A percentile compares a stretch with the other conserved stretches of the same genome.
phyloP scores from a whole-genome alignment of 345 rosid species.

The Gossypium turneri region DNA sequence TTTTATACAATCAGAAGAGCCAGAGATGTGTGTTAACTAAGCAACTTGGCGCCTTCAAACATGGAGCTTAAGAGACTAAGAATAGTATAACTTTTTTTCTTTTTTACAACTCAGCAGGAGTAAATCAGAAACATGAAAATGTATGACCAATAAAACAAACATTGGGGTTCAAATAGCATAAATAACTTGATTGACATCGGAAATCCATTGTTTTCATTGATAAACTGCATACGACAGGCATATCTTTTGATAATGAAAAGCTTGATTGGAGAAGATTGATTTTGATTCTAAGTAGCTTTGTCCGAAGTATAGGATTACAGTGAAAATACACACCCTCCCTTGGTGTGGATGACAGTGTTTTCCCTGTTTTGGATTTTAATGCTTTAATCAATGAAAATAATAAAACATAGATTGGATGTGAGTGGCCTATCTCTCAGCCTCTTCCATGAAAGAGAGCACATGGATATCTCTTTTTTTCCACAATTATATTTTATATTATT shows the following conservation, averaged over 20 bases:
- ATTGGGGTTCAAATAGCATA: too few species aligned
- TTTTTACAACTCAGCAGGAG: too few species aligned
- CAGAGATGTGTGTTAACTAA: background rate
- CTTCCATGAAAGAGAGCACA: too few species aligned
- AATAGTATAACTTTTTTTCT: background rate
- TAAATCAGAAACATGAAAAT: too few species aligned
- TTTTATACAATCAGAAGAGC: too few species aligned
- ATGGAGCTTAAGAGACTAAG: background rate
- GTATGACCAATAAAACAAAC: too few species aligned
- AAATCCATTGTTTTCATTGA: background rate
- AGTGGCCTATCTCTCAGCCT: too few species aligned
- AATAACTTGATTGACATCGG: background rate
- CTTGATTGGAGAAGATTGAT: background rate
- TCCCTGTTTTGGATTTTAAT: background rate
- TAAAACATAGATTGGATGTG: too few species aligned
- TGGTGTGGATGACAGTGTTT: background rate
- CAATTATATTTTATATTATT: too few species aligned
- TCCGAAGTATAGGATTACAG: too few species aligned
- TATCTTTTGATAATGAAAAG: conserved; percentile 1
- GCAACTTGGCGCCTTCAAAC: background rate
- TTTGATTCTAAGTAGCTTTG: background rate
- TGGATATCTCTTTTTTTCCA: too few species aligned
- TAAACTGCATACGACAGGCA: background rate
- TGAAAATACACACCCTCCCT: background rate
- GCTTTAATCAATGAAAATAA: background rate